phyloP scores from a whole-genome alignment of 192 early-diverging fungal genomes.

The Podila epicladia region DNA sequence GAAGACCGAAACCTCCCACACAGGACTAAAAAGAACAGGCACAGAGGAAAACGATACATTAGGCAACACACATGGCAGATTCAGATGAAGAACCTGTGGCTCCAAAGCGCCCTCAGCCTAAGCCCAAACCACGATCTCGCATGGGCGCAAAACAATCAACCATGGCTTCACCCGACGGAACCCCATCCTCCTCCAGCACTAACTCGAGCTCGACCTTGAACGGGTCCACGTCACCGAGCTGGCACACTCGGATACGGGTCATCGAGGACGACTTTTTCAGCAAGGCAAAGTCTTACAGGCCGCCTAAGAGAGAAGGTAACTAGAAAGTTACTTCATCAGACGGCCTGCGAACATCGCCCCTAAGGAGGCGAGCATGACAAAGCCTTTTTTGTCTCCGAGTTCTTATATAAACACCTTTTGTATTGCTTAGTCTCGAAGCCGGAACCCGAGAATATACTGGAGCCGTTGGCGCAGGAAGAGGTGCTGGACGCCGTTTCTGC shows the following conservation, averaged over 20 bases:
- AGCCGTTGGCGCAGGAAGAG: background rate
- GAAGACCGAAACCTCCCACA: background rate
- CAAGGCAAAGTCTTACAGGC: conserved; percentile 22
- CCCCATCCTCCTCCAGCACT: background rate
- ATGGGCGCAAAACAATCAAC: background rate
- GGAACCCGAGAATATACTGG: conserved; percentile 3
- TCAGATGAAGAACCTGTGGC: conserved; percentile 10
- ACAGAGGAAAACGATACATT: background rate
- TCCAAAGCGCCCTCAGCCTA: conserved; percentile 1
- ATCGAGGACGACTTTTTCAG: conserved; percentile 49
- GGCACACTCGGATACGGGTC: conserved; percentile 8
- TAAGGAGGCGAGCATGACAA: background rate
- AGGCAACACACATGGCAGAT: conserved; percentile 21
- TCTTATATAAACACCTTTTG: background rate
- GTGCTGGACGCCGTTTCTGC: conserved; percentile 4
- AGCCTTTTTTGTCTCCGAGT: background rate
- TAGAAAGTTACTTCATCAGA: background rate
- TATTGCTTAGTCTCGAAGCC: background rate
- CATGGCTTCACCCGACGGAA: background rate
- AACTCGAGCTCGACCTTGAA: background rate
- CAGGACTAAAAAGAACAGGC: background rate
- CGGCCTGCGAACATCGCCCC: too few species aligned
- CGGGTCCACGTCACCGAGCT: background rate
- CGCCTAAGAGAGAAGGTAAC: conserved; percentile 25
- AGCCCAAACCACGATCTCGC: background rate